These are phyloP conservation scores for Kwoniella sp. DNA, from an alignment of 768 basidiomycete genomes.

Conservation along the genomic window DNA sequence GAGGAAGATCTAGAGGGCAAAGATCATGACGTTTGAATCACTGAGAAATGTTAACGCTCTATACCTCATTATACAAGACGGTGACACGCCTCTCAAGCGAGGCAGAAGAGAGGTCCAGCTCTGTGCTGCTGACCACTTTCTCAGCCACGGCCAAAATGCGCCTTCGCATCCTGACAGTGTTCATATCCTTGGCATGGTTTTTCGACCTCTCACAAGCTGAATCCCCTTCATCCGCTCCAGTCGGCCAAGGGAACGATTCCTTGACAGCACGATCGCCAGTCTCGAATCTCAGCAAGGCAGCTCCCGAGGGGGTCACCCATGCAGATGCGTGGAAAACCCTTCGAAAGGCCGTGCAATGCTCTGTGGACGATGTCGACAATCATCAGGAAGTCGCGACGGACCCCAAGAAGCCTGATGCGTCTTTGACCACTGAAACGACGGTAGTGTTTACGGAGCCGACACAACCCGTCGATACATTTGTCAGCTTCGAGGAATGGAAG, in stretches of 20 bases:
- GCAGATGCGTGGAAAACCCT: conserved; percentile 22
- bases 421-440: not conserved
- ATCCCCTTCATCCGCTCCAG: not conserved
- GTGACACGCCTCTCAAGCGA: too few relatives aligned
- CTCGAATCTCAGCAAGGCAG: not conserved
- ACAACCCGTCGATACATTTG: conserved; percentile 23
- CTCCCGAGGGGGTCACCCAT: not conserved
- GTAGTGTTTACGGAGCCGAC: conserved; percentile 13
- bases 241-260: too few relatives aligned
- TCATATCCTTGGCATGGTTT: conserved; percentile 4
- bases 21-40: too few relatives aligned
- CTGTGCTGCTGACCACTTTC: conserved; percentile 1
- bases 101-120: too few relatives aligned
- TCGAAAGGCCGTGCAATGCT: conserved; percentile 11
- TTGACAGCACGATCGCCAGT: too few relatives aligned
- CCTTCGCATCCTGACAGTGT: not conserved
- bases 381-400: not conserved
- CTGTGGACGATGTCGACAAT: not conserved
- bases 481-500: conserved; percentile 52
- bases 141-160: conserved; percentile 12
- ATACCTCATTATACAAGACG: too few relatives aligned
- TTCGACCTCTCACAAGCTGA: conserved; percentile 1
- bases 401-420: not conserved
- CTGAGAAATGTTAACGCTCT: too few relatives aligned
- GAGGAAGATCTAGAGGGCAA: too few relatives aligned